These are phyloP conservation scores for Nosema muscidifuracis DNA, from an alignment of 371 early-diverging fungal genomes.

Conservation along the genomic window DNA sequence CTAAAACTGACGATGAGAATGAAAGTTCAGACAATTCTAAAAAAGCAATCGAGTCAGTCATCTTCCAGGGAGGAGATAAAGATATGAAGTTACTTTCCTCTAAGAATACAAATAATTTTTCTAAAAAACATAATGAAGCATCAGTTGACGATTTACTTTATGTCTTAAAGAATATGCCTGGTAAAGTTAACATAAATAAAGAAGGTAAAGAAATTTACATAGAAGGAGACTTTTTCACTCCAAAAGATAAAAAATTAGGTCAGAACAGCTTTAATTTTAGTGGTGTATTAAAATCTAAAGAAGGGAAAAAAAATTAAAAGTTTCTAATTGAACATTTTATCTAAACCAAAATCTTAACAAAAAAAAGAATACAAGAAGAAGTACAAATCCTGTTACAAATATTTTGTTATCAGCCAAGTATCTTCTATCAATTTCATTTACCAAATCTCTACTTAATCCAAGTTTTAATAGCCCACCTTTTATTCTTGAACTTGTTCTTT, in stretches of 20 bases:
- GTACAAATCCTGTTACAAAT: constrained; percentile 42
- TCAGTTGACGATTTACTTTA: constrained; percentile 38
- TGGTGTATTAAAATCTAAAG: constrained; percentile 37
- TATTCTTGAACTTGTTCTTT: constrained; percentile 41
- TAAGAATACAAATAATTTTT: background rate
- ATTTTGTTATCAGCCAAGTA: constrained; percentile 45
- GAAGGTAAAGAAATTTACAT: constrained; percentile 27
- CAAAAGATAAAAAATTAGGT: constrained; percentile 33
- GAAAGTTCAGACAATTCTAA: background rate
- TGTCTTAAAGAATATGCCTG: constrained; percentile 53
- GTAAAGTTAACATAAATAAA: constrained; percentile 4
- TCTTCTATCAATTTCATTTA: constrained; percentile 49
- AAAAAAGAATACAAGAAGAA: constrained; percentile 47
- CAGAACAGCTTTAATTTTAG: constrained; percentile 29
- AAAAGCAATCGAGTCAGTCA: background rate
- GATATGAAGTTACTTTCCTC: background rate
- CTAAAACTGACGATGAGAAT: background rate
- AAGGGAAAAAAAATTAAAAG: background rate
- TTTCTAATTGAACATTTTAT: constrained; percentile 1
- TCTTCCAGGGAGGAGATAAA: background rate
- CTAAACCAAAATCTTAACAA: constrained; percentile 53
- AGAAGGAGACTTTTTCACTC: constrained; percentile 38
- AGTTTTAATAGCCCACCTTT: constrained; percentile 34
- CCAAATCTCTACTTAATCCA: constrained; percentile 41
- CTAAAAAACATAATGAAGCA: background rate